Evolutionary conservation across 78 protist genomes (phyloP), one percentile per base, ranked within the genome.

Genomic region (Guillardia theta): DNA sequence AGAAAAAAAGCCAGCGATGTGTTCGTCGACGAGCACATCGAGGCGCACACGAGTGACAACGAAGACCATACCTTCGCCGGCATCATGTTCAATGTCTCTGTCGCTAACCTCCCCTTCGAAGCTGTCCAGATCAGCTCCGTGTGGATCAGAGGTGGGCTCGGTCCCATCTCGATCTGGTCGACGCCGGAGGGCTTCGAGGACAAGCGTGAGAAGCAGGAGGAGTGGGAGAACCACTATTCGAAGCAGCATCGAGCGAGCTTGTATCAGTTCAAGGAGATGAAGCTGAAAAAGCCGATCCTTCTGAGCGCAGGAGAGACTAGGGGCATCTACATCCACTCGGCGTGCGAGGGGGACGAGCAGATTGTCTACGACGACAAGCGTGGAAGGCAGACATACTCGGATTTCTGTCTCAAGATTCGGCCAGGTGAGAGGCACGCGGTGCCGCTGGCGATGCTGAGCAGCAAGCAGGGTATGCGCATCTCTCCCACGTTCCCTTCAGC

Each of bases 301-400:
- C 70, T 58, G 70, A 30, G 27, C 39, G 39, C 70, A 3, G 70
- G 70, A 24, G 83, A 70, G 8, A 36, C 83, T 1, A 36, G 83
- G 21, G 83, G 41, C 9, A 24, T 70, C 27, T 70, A 70, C 41
- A 43, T 43, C 46, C 83, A 70, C 83, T 24, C 83, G 10, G 33
- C 83, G 41, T 22, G 9, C 21, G 36, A 22, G 9, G 83, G 83
- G 4, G 83, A 70, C 41, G 83, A 70, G 45, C 90, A 36, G 37
- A 53, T 93, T 76, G 95, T 94, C 47, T 94, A 94, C 93, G 95
- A 94, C 95, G 30, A 93, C 80, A 12, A 30, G 27, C 76, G 77
- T 39, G 24, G 24, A 15, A 15, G 22, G 37, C 70, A 58, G 39
- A 24, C 21, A 58, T 58, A 27, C 39, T 58, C 39, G 39, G 70